Base-by-base conservation (phyloP, 2,329 filamentous ascomycete genomes). In the Stachybotrys echinatus region DNA sequence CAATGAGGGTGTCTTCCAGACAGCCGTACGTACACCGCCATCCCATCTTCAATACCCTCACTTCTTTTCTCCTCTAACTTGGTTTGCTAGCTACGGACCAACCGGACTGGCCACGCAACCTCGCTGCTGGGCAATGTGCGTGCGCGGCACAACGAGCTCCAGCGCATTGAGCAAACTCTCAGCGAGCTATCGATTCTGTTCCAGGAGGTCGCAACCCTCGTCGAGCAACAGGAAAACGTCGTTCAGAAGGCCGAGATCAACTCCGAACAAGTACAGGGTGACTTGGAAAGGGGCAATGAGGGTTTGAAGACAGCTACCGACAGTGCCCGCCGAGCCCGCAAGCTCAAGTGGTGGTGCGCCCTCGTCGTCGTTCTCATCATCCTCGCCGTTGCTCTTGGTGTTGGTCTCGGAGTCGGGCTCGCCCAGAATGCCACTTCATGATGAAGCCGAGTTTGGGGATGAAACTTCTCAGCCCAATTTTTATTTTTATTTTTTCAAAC, bases 281-380 rank as follows among this genome's bases (percentile, higher is more conserved):
- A 74, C 81, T 53, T 80, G 91, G 76, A 86, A 58, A 77, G 83
- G 55, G 88, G 81, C 57, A 89, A 88, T 67, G 73, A 75, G 53
- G 79, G 92, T 58, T 80, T 92, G 52, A 77, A 79, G 57, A 76
- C 81, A 62, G 88, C 84, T 52, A 88, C 86, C 58, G 75, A 80
- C 55, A 79, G 80, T 59, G 88, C 87, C 46, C 76, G 80, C 56
- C 77, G 81, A 58, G 79, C 81, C 58, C 80, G 87, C 60, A 88
- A 84, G 74, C 80, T 89, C 70, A 92, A 92, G 76, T 92, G 89
- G 88, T 90, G 81, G 79, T 89, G 85, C 63, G 72, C 88, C 53
- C 69, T 83, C 53, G 74, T 91, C 52, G 72, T 74, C 45, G 58
- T 81, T 20, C 71, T 85, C 64, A 81, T 84, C 64, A 66, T 81